Base-by-base conservation (phyloP, 257 asterid species). In the Solanum chiquidenum region DNA sequence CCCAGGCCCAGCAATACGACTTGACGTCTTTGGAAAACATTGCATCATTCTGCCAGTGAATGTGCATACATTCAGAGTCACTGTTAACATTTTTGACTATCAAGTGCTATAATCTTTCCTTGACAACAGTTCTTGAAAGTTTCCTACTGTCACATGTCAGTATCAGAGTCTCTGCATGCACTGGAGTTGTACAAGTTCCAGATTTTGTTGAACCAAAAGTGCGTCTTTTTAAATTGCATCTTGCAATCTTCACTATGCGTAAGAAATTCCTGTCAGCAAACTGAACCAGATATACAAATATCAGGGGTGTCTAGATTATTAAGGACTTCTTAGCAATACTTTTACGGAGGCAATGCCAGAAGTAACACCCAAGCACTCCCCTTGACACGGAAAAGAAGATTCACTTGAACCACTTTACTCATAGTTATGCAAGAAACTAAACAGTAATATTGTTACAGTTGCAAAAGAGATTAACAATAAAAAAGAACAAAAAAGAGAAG, bases 131-230 rank as follows among this genome's bases (percentile, higher is more conserved):
- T 75, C 91, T 93, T 7, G 72, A 88, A 88, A 92, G 94, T 40
- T 89, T 92, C 71, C 85, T 88, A 87, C 95, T 93, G 92, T 94
- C 92, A 95, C 99, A 93, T 25, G 72, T 91, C 88, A 95, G 90
- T 86, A 94, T 88, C 89, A 96, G 75, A 4, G 96, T 93, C 90
- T 95, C 99, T 89, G 89, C 90, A 71, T 96, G 99, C 88, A 94
- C 94, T 5, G 98, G 94, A 23, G 72, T 89, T 86, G 90, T 92
- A 9, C 87, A 91, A 87, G 87, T 87, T 87, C 89, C 91, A 86
- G 91, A 4, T 85, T 83, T 64, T 13, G 46, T 90, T 58, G 89
- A 58, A 38, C 88, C 92, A 20, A 92, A 86, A 83, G 86, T 69
- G 91, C 91, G 86, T 86, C 84, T 92, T 84, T 64, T 92, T 73